Evolutionary conservation across 192 early-diverging fungal species (phyloP), one percentile per base, ranked within the genome.

Genomic region (Coemansia sp.): DNA sequence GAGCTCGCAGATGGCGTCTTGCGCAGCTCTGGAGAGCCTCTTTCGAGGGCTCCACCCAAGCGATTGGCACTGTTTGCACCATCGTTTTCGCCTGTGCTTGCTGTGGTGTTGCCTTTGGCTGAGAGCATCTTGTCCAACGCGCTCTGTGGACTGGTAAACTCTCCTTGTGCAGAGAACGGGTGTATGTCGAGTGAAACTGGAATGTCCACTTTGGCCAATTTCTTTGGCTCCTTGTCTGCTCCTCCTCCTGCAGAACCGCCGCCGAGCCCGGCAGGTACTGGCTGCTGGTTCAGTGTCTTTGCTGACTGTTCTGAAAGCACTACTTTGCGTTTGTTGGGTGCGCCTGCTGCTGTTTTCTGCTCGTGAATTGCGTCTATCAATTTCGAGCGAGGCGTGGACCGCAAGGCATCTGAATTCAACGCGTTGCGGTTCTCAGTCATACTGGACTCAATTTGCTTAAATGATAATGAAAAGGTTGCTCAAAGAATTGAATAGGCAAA

Each of bases 121-220:
- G 63, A 63, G 26, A 79, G 63, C 68, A 72, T 66, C 58, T 67
- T 66, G 52, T 79, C 71, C 61, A 79, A 12, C 1, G 70, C 68
- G 40, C 33, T 64, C 46, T 67, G 71, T 58, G 77, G 77, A 42
- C 64, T 64, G 29, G 63, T 64, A 37, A 67, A 70, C 33, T 43
- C 51, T 2, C 70, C 77, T 0, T 61, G 39, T 8, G 63, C 20
- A 12, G 62, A 55, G 33, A 79, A 79, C 34, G 77, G 77, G 62
- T 79, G 66, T 52, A 72, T 74, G 61, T 71, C 71, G 0, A 79
- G 64, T 33, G 76, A 79, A 2, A 79, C 61, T 18, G 76, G 76
- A 29, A 79, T 73, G n/a, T 74, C 77, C 26, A 72, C 68, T 40
- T 74, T 79, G 23, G 68, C 59, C 45, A 58, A 4, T 46, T 74